phyloP scores from a whole-genome alignment of 2,329 filamentous ascomycete genomes.

The Chrysosporium keratinophilum region DNA sequence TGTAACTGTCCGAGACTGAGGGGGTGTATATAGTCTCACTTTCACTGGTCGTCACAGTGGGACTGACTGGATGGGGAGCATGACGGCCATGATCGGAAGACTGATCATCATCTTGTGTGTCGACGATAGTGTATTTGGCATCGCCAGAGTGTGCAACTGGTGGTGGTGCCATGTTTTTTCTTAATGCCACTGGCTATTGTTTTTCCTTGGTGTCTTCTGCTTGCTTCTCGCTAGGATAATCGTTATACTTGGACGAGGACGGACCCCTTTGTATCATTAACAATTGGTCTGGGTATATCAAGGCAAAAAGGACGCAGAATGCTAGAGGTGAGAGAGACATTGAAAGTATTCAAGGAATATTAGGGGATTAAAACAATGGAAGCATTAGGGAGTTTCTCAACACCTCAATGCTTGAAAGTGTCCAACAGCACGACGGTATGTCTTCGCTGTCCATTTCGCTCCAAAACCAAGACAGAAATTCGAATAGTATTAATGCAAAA shows the following conservation, averaged over 20 bases:
- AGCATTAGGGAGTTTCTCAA: no score
- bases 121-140: background rate
- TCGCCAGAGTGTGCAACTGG: background rate
- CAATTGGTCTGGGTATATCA: background rate
- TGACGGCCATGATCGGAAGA: background rate
- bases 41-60: background rate
- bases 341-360: background rate
- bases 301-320: background rate
- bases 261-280: background rate
- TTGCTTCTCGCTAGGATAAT: background rate
- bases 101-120: background rate
- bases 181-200: background rate
- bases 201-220: background rate
- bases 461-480: no score
- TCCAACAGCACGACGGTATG: no score
- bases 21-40: conserved; percentile 1
- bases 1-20: conserved; percentile 3
- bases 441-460: no score
- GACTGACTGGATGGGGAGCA: background rate
- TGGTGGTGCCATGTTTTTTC: background rate
- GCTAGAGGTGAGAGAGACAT: conserved; percentile 3
- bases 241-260: background rate
- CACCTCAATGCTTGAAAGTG: no score
- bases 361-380: background rate
- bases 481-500: no score